These are phyloP conservation scores for Tricholoma furcatifolium DNA, from an alignment of 768 basidiomycete species.

Conservation along the genomic window DNA sequence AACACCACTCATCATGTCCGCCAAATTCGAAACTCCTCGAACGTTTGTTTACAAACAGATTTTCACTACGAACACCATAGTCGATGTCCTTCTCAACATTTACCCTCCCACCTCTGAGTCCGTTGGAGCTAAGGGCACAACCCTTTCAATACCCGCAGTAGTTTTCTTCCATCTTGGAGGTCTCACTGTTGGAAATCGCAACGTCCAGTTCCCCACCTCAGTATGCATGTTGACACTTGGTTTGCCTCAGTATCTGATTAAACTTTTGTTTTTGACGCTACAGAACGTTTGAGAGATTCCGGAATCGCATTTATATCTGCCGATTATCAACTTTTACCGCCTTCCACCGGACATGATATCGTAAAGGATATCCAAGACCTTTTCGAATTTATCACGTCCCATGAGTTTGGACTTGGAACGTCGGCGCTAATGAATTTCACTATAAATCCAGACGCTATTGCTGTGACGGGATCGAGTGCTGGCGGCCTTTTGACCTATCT, in stretches of 20 bases:
- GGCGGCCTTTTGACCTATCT: conserved; percentile 63
- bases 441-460: conserved; percentile 44
- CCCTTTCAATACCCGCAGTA: conserved; percentile 29
- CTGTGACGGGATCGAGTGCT: conserved; percentile 56
- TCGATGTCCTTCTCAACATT: conserved; percentile 19
- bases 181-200: conserved; percentile 55
- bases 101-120: conserved; percentile 17
- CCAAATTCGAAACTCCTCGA: background rate
- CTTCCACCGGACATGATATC: conserved; percentile 55
- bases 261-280: background rate
- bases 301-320: conserved; percentile 61
- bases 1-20: no score
- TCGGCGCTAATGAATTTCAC: conserved; percentile 19
- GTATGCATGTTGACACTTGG: conserved; percentile 30
- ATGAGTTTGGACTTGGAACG: conserved; percentile 13
- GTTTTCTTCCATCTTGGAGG: conserved; percentile 57
- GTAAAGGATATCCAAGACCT: conserved; percentile 57
- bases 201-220: conserved; percentile 62
- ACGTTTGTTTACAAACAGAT: conserved; percentile 22
- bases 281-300: conserved; percentile 43
- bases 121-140: background rate
- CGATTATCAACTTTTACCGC: conserved; percentile 60
- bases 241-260: background rate
- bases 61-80: background rate
- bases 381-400: conserved; percentile 42